Evolutionary conservation across 805 yeast genomes (phyloP).

Genomic region (Wickerhamiella qilinensis): DNA sequence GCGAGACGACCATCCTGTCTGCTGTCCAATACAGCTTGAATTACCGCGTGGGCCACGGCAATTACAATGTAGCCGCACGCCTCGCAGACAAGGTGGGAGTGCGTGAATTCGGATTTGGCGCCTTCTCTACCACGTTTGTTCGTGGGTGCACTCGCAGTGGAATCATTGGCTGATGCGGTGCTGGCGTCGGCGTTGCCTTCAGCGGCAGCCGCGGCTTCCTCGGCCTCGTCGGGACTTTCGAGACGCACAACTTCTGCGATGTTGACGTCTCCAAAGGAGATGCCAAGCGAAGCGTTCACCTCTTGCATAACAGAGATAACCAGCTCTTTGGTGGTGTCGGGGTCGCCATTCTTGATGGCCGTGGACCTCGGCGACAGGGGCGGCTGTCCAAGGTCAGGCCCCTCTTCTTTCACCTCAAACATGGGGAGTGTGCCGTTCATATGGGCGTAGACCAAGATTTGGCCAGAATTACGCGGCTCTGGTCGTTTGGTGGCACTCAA

Average conservation of each 20-base stretch:
- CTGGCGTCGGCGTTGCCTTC: background rate
- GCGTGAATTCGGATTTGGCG: slow-evolving; percentile 21
- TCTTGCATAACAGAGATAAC: slow-evolving; percentile 9
- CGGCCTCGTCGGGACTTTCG: slow-evolving; percentile 3
- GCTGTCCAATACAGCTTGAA: slow-evolving; percentile 18
- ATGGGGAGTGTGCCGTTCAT: too few relatives aligned
- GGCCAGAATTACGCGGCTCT: too few relatives aligned
- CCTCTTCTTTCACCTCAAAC: too few relatives aligned
- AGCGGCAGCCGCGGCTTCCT: slow-evolving; percentile 2
- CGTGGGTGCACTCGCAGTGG: background rate
- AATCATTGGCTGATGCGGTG: background rate
- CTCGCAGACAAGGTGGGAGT: slow-evolving; percentile 49
- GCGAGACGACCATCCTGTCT: slow-evolving; percentile 10
- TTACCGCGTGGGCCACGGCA: slow-evolving; percentile 45
- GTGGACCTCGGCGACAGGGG: background rate
- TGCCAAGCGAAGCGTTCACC: slow-evolving; percentile 12
- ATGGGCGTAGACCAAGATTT: too few relatives aligned
- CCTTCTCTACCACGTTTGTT: slow-evolving; percentile 1
- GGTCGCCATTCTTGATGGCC: background rate
- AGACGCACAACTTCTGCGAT: slow-evolving; percentile 10
- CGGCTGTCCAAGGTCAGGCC: too few relatives aligned
- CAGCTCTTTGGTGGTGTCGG: slow-evolving; percentile 2
- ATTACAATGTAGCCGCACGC: slow-evolving; percentile 74
- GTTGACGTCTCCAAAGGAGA: slow-evolving; percentile 14
- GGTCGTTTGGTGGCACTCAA: too few relatives aligned